Evolutionary conservation across 2,329 filamentous ascomycete genomes (phyloP).

Genomic region (Phialophora expanda): DNA sequence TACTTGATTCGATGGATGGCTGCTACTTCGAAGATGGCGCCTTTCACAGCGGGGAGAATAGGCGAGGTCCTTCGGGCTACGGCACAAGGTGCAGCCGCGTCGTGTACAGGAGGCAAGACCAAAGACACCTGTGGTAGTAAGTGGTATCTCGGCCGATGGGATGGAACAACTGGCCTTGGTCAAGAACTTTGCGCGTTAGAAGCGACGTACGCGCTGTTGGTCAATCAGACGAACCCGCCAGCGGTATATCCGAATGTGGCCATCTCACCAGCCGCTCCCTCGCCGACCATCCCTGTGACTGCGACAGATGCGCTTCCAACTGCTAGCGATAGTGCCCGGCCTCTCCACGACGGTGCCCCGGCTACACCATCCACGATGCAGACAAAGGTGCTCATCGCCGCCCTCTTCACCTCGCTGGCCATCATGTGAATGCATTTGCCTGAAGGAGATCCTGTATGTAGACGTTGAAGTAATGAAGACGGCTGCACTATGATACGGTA

Average conservation of each 20-base stretch:
- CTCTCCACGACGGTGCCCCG: constrained; percentile 31
- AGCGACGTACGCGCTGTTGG: constrained; percentile 51
- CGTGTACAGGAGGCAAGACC: constrained; percentile 65
- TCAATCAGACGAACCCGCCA: constrained; percentile 38
- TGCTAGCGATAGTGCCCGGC: constrained; percentile 23
- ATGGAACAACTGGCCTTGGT: constrained; percentile 66
- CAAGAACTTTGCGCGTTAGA: constrained; percentile 72
- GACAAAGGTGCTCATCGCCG: constrained; percentile 26
- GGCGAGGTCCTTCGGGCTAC: constrained; percentile 63
- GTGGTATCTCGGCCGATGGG: constrained; percentile 63
- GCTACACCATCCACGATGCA: constrained; percentile 7
- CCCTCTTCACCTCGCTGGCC: constrained; percentile 19
- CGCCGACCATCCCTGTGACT: constrained; percentile 23
- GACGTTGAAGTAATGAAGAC: background rate
- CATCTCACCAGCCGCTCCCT: constrained; percentile 23
- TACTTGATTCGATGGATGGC: constrained; percentile 71
- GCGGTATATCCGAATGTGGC: constrained; percentile 25
- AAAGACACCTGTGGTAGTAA: constrained; percentile 67
- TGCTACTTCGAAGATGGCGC: constrained; percentile 65
- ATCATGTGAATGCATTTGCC: background rate
- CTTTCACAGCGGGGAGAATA: constrained; percentile 62
- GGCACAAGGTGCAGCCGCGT: constrained; percentile 60
- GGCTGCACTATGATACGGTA: background rate
- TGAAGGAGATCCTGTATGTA: background rate
- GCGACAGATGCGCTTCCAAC: constrained; percentile 21